Conservation (phyloP, 805 yeast genomes). For the Hermanozyma aechmeae region DNA sequence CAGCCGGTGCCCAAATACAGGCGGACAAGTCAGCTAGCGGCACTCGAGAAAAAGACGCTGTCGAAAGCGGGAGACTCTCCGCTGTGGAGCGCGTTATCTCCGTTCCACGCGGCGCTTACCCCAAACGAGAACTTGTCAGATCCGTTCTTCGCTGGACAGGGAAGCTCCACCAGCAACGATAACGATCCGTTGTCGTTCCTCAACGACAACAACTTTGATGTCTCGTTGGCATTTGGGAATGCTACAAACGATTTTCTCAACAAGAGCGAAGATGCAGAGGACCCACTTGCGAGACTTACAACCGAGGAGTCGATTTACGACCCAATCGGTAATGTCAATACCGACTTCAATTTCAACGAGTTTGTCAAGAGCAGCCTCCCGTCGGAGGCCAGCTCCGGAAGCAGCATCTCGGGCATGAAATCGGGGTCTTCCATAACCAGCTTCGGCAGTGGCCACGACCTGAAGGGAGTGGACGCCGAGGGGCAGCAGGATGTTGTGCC, state of each 20-base stretch:
- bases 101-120: slow-evolving; percentile 7
- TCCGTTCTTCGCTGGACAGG: slow-evolving; percentile 11
- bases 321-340: slow-evolving; percentile 28
- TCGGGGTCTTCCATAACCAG: slow-evolving; percentile 10
- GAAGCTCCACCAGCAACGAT: slow-evolving; percentile 2
- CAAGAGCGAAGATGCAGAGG: slow-evolving; percentile 13
- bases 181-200: slow-evolving; percentile 39
- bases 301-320: slow-evolving; percentile 52
- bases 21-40: slow-evolving; percentile 8
- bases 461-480: slow-evolving; percentile 13
- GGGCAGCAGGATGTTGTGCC: slow-evolving; percentile 50
- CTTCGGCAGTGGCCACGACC: slow-evolving; percentile 6
- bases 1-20: slow-evolving; percentile 53
- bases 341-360: slow-evolving; percentile 28
- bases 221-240: slow-evolving; percentile 40
- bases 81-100: too few relatives aligned
- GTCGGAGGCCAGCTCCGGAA: slow-evolving; percentile 10
- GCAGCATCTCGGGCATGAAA: slow-evolving; percentile 5
- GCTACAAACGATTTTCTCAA: slow-evolving; percentile 7
- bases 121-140: slow-evolving; percentile 11
- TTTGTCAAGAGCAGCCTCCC: slow-evolving; percentile 24
- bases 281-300: slow-evolving; percentile 35
- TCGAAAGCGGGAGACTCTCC: too few relatives aligned
- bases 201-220: slow-evolving; percentile 43
- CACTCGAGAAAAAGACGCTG: too few relatives aligned